Base-by-base conservation (phyloP, 2,329 filamentous ascomycete genomes). In the Periconia macrospinosa region DNA sequence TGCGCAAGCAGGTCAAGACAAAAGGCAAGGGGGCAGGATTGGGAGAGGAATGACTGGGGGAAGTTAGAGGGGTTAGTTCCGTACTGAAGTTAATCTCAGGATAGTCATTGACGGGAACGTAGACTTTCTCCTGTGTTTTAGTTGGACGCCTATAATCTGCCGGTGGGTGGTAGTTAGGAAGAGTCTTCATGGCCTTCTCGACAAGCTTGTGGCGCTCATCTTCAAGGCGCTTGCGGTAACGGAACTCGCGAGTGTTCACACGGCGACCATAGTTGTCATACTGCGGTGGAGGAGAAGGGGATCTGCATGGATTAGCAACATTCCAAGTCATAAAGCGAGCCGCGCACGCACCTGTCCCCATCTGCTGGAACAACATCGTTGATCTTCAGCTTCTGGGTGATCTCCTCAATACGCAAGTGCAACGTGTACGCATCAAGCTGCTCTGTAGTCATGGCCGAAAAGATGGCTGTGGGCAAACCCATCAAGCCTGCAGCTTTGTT, bases 21-120 rank as follows among this genome's bases (percentile, higher is more conserved):
- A 74, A 75, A 65, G 69, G 62, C 69, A 68, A 67, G 79, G 23
- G 23, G 23, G 23, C 8, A 27, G 23, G 23, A 27, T n/a, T 3
- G 62, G 57, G 54, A 56, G 59, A 75, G 80, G 78, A 80, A 71
- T 73, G 66, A 55, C 57, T 63, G 58, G 62, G 45, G 68, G 74
- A 75, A 74, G 70, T 70, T 70, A 71, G 86, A 92, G 91, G 92
- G 91, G 96, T 96, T 96, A 92, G 88, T 92, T 94, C 93, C 93
- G 93, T 97, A 99, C 94, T 99, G 91, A 99, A 99, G 89, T 99
- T 99, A 88, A 99, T 97, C 79, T 99, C 94, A 84, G 94, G 94
- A 78, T 99, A 99, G 79, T 99, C 94, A 86, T 99, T 99, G 82
- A 99, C 94, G 76, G 94, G 94, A 77, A 99, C 94, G 77, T 99